Base-by-base conservation (phyloP, 768 basidiomycete species). In the Mycena belliarum region DNA sequence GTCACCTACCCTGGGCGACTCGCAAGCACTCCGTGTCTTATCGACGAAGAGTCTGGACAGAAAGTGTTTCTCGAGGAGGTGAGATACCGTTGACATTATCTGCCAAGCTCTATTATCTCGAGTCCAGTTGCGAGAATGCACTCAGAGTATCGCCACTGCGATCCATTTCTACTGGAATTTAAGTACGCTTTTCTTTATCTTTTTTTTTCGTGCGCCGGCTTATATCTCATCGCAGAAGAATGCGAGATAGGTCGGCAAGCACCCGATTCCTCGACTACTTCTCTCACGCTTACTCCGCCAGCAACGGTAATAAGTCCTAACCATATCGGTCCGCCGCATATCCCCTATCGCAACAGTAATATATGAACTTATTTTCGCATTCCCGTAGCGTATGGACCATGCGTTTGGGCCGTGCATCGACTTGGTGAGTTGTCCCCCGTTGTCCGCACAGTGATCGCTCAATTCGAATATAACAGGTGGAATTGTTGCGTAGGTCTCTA, bases 261-360 rank as follows among this genome's bases (percentile, higher is more conserved):
- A 37, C 37, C 21, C 38, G 4, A 21, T 44, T 43, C 24, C 26
- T 42, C 25, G 18, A 32, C 42, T 44, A 38, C 23, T 29, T 3
- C 33, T 37, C n/a, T 21, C 18, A 23, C 8, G 11, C 28, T 44
- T 7, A 12, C 28, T 44, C 23, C 37, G 40, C 38, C 37, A 79
- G 79, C 77, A 37, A 72, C 76, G 35, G 63, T 80, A 28, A 77
- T 72, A 61, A 74, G 75, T 38, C 75, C 74, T 7, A 80, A 80
- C 58, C 75, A 79, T 55, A 68, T 80, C 20, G 78, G 79, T 79
- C 32, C 52, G 73, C 41, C 46, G 46, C 45, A 46, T 48, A 29
- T 37, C 37, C 25, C 46, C 50, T 52, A 33, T 33, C 37, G 50
- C 38, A 48, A 18, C 15, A 40, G 2, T 41, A 26, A 41, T 18